Conservation (phyloP, 345 rosid species). For the Bruguiera gymnorhiza region DNA sequence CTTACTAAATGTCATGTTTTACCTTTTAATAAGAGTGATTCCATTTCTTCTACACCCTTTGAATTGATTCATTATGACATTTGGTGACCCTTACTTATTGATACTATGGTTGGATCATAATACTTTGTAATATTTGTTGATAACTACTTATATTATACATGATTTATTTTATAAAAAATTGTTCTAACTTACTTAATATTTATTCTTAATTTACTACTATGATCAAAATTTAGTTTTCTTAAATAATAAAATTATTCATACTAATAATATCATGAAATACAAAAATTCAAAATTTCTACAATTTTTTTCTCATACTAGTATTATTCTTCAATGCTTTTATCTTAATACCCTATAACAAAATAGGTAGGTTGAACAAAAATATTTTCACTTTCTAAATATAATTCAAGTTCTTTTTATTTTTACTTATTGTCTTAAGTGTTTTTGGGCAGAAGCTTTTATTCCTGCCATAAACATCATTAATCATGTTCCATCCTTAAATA, state of each 20-base stretch:
- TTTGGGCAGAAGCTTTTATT: too few relatives aligned
- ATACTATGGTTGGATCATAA: too few relatives aligned
- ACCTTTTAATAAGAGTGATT: background rate
- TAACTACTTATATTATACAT: background rate
- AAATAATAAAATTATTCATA: background rate
- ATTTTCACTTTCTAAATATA: background rate
- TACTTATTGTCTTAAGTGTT: background rate
- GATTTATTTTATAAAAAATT: background rate
- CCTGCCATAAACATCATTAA: too few relatives aligned
- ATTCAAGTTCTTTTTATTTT: background rate
- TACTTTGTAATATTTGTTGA: background rate
- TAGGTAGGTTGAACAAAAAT: background rate
- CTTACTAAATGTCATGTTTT: background rate
- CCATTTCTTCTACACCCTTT: background rate
- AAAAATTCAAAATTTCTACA: background rate
- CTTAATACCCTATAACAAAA: background rate
- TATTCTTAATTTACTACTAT: too few relatives aligned
- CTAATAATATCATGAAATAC: background rate
- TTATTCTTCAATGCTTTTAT: background rate
- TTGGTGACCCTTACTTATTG: fast-evolving
- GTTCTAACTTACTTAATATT: too few relatives aligned
- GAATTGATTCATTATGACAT: background rate
- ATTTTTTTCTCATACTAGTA: background rate
- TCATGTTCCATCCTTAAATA: background rate
- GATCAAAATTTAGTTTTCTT: too few relatives aligned